Evolutionary conservation across 768 basidiomycete species (phyloP).

Genomic region (Terana coerulea): DNA sequence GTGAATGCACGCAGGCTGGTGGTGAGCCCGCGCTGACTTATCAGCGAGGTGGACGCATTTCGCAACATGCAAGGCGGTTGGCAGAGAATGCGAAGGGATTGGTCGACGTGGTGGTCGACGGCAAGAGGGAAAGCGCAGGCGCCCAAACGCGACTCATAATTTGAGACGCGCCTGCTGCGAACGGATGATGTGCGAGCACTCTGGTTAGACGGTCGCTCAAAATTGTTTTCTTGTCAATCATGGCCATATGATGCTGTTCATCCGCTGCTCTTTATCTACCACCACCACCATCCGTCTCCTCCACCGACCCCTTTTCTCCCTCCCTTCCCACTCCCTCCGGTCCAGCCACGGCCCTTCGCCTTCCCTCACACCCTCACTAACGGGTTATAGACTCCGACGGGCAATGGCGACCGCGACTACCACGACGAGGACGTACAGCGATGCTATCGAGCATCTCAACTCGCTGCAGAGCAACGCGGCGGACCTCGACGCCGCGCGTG

Average conservation of each 20-base stretch:
- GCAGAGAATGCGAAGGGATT: not conserved
- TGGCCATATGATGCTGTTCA: conserved; percentile 2
- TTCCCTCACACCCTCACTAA: not conserved
- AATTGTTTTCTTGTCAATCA: too few relatives aligned
- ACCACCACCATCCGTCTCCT: too few relatives aligned
- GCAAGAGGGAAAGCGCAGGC: not conserved
- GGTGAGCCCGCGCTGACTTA: not conserved
- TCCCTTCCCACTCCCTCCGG: not conserved
- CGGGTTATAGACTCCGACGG: too few relatives aligned
- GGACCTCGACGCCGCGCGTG: conserved; percentile 78
- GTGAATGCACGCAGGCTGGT: too few relatives aligned
- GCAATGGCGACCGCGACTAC: conserved; percentile 55
- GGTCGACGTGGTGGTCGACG: not conserved
- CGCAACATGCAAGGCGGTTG: conserved; percentile 5
- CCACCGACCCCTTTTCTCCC: not conserved
- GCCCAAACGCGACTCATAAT: conserved; percentile 1
- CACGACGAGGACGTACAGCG: conserved; percentile 63
- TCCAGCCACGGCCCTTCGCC: not conserved
- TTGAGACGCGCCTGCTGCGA: not conserved
- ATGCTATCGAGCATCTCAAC: conserved; percentile 73
- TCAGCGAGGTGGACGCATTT: not conserved
- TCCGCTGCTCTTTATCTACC: not conserved
- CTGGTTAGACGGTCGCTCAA: not conserved
- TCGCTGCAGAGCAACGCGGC: conserved; percentile 91
- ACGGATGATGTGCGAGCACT: not conserved